Evolutionary conservation across 768 basidiomycete species (phyloP).

Genomic region (Rhodotorula toruloides): DNA sequence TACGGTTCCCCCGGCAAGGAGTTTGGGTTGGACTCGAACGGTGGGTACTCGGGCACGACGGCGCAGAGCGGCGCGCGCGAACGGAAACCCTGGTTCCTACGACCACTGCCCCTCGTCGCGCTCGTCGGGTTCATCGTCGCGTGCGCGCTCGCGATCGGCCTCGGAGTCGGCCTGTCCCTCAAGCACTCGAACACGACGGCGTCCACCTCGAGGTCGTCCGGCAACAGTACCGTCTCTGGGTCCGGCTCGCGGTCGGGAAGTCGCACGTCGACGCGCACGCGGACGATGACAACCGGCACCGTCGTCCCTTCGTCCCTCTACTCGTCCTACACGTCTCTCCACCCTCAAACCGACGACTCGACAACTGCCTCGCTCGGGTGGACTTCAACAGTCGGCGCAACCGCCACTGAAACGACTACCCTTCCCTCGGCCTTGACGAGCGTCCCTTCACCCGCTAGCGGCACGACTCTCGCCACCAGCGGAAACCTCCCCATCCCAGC

Average conservation of each 20-base stretch:
- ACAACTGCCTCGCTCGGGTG: background rate
- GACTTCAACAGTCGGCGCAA: no score
- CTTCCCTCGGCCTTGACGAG: background rate
- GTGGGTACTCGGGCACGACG: conserved; percentile 18
- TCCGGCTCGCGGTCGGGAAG: background rate
- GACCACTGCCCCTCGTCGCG: conserved; percentile 21
- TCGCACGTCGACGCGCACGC: background rate
- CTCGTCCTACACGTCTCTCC: conserved; percentile 22
- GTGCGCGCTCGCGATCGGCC: conserved; percentile 33
- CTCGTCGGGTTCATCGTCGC: conserved; percentile 18
- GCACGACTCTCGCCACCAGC: conserved; percentile 19
- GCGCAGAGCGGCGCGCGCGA: conserved; percentile 15
- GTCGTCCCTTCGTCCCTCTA: conserved; percentile 29
- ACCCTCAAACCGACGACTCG: background rate
- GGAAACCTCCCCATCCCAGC: conserved; percentile 32
- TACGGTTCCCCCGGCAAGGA: background rate
- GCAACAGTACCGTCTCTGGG: background rate
- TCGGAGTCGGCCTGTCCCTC: conserved; percentile 29
- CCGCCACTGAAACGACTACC: background rate
- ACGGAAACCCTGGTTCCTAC: conserved; percentile 26
- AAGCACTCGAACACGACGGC: background rate
- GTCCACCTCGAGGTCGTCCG: background rate
- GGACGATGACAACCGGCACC: conserved; percentile 1
- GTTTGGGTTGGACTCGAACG: conserved; percentile 2
- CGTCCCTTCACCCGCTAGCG: conserved; percentile 3